phyloP scores from a whole-genome alignment of 2,329 filamentous ascomycete species.

The Corinectria fuckeliana region DNA sequence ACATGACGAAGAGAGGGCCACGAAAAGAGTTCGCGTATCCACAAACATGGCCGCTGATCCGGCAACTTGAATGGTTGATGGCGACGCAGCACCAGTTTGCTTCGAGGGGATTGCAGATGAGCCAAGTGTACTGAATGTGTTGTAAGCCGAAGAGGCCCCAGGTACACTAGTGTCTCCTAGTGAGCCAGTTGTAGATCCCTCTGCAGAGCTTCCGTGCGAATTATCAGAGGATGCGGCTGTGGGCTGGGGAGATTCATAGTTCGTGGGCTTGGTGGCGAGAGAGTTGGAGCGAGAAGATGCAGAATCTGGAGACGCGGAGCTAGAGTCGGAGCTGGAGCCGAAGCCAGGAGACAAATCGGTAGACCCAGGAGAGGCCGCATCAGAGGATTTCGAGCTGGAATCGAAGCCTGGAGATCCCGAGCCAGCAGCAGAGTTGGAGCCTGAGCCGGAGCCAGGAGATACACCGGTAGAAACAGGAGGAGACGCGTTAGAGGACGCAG shows the following conservation, averaged over 20 bases:
- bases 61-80: neutral
- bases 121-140: neutral
- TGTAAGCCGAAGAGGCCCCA: neutral
- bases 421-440: no score
- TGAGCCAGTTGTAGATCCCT: neutral
- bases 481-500: neutral
- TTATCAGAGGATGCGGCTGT: no score
- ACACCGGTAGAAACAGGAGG: neutral
- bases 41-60: neutral
- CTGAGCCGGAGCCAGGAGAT: neutral
- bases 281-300: neutral
- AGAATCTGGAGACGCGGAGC: no score
- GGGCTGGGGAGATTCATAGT: neutral
- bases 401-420: neutral
- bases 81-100: neutral
- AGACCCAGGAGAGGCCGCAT: neutral
- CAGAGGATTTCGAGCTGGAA: no score
- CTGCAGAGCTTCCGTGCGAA: neutral
- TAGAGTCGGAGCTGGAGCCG: neutral
- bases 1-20: neutral
- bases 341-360: neutral
- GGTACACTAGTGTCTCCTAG: neutral
- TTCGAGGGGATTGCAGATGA: neutral
- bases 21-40: neutral
- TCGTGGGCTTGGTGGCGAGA: neutral